Percentiles rank a stretch among this genome's conserved stretches.
phyloP scores from a whole-genome alignment of 495 filamentous ascomycete species.

The Lasiosphaeria miniovina region DNA sequence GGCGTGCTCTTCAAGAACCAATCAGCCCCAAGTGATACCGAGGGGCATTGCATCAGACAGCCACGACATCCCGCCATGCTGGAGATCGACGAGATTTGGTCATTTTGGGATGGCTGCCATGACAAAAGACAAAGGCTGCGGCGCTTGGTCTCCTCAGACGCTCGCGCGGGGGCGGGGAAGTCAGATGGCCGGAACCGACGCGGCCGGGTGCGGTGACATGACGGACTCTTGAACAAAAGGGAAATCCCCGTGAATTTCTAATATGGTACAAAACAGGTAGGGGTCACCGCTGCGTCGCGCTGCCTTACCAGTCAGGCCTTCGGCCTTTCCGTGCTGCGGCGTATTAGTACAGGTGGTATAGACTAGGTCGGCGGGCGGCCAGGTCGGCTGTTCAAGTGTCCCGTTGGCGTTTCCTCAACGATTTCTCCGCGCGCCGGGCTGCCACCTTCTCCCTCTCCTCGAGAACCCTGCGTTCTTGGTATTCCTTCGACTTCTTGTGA shows the following conservation, averaged over 20 bases:
- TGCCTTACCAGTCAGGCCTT: background rate
- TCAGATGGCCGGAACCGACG: no score
- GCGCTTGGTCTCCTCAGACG: no score
- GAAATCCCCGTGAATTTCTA: no score
- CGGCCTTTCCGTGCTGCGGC: conserved; percentile 3
- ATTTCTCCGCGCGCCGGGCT: conserved; percentile 32
- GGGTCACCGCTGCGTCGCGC: background rate
- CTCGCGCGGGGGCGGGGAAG: no score
- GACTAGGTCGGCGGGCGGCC: background rate
- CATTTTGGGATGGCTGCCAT: background rate
- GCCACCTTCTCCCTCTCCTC: conserved; percentile 41
- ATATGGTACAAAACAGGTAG: no score
- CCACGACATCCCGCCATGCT: conserved; percentile 24
- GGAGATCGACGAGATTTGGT: conserved; percentile 9
- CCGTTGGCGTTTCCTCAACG: conserved; percentile 7
- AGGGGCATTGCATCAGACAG: conserved; percentile 21
- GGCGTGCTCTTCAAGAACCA: conserved; percentile 11
- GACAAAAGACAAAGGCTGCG: background rate
- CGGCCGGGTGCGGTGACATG: no score
- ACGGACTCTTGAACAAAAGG: no score
- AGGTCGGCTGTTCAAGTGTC: background rate
- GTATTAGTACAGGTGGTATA: background rate
- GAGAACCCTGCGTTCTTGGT: conserved; percentile 45
- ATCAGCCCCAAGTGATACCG: conserved; percentile 5
- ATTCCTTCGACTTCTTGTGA: conserved; percentile 36